phyloP scores from a whole-genome alignment of 2,329 filamentous ascomycete genomes.

The Fusarium sulawesiense region DNA sequence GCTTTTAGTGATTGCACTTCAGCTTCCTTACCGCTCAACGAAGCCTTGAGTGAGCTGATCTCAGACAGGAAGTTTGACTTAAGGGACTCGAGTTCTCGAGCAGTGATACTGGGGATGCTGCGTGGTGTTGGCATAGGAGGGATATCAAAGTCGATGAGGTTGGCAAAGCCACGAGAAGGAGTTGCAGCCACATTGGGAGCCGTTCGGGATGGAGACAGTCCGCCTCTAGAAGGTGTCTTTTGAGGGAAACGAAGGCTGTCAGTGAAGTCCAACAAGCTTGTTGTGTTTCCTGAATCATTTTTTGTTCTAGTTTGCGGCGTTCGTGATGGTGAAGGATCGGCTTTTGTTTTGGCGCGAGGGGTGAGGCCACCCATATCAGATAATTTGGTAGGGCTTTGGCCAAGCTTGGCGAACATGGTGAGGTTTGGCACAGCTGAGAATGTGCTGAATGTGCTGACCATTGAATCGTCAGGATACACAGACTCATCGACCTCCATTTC shows the following conservation, averaged over 20 bases:
- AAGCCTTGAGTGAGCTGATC: constrained; percentile 93
- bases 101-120: constrained; percentile 89
- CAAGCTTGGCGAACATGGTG: constrained; percentile 82
- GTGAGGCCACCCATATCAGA: constrained; percentile 55
- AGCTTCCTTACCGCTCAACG: constrained; percentile 90
- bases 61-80: constrained; percentile 93
- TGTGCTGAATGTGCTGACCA: constrained; percentile 85
- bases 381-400: constrained; percentile 70
- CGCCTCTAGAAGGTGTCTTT: constrained; percentile 59
- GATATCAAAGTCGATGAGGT: constrained; percentile 82
- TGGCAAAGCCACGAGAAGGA: constrained; percentile 67
- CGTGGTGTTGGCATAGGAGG: constrained; percentile 93
- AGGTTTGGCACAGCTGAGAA: constrained; percentile 92
- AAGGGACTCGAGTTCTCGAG: constrained; percentile 89
- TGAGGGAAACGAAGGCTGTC: constrained; percentile 70
- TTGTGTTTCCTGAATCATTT: constrained; percentile 69
- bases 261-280: constrained; percentile 89
- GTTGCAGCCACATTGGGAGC: constrained; percentile 54
- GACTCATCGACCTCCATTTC: constrained; percentile 51
- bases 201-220: constrained; percentile 49
- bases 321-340: constrained; percentile 52
- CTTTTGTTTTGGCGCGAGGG: constrained; percentile 49
- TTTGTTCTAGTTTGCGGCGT: constrained; percentile 50
- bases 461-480: constrained; percentile 72
- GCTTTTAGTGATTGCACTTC: constrained; percentile 89